A percentile compares a stretch with the other conserved stretches of the same genome.
phyloP scores from a whole-genome alignment of 2,329 filamentous ascomycete genomes.

The Ophiosphaerella narmari region DNA sequence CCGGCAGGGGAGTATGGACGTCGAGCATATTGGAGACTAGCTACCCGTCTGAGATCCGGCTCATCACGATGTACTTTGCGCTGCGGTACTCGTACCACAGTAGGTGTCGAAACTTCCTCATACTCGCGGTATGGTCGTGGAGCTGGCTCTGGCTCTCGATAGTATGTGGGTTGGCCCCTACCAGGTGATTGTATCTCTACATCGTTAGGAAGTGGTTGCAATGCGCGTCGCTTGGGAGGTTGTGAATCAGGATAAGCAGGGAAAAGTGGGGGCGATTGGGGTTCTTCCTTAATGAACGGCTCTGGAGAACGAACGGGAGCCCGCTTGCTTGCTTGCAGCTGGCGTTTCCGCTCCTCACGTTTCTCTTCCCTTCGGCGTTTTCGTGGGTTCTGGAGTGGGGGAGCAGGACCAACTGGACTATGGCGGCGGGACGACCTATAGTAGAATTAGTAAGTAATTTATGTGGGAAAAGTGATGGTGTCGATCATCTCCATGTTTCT shows the following conservation, averaged over 20 bases:
- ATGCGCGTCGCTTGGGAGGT: conserved; percentile 46
- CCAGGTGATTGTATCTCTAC: conserved; percentile 46
- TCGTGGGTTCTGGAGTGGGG: conserved; percentile 53
- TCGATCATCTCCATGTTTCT: background rate
- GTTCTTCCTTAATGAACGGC: conserved; percentile 65
- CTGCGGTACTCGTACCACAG: conserved; percentile 44
- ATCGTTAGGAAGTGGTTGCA: conserved; percentile 43
- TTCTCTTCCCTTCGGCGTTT: conserved; percentile 57
- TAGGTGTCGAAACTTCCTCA: conserved; percentile 47
- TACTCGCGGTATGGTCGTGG: conserved; percentile 50
- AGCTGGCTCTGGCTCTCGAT: conserved; percentile 42
- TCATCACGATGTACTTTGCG: conserved; percentile 49
- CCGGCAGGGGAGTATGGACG: conserved; percentile 48
- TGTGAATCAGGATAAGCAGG: conserved; percentile 45
- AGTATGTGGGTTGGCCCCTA: conserved; percentile 54
- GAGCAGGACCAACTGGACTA: conserved; percentile 50
- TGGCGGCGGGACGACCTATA: conserved; percentile 43
- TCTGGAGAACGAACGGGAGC: conserved; percentile 44
- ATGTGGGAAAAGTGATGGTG: background rate
- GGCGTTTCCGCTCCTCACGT: conserved; percentile 40
- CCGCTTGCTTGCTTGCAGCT: conserved; percentile 44
- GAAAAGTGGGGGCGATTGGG: conserved; percentile 64
- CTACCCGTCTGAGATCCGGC: conserved; percentile 54
- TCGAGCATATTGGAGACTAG: conserved; percentile 54
- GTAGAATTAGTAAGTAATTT: conserved; percentile 14